Conservation (phyloP, 1,284 basidiomycete species). For the Cryptococcus depauperatus region DNA sequence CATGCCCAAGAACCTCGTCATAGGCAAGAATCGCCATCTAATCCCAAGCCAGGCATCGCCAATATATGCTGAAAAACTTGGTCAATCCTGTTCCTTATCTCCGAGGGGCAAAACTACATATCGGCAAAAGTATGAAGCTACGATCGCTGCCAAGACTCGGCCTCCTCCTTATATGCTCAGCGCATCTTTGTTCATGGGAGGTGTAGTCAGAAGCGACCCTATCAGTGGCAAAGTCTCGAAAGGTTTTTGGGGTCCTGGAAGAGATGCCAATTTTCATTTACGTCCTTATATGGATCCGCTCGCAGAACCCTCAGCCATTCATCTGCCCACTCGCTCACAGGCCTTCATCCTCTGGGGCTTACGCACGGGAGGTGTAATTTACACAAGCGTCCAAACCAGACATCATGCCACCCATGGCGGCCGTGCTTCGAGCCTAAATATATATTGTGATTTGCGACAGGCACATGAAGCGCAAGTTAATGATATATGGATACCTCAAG, state of each 20-base stretch:
- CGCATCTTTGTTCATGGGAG: constrained; percentile 31
- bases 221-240: constrained; percentile 40
- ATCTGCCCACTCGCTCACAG: constrained; percentile 29
- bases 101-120: constrained; percentile 27
- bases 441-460: constrained; percentile 18
- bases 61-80: background rate
- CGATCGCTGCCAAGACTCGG: constrained; percentile 32
- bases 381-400: constrained; percentile 34
- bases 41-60: constrained; percentile 8
- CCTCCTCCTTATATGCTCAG: constrained; percentile 35
- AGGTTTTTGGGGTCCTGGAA: constrained; percentile 41
- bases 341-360: constrained; percentile 38
- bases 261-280: constrained; percentile 39
- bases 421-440: constrained; percentile 32
- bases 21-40: constrained; percentile 28
- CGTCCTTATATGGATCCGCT: constrained; percentile 30
- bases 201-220: constrained; percentile 38
- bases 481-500: constrained; percentile 27
- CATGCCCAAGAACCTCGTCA: constrained; percentile 15
- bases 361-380: constrained; percentile 31
- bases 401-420: constrained; percentile 30
- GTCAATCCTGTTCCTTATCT: background rate
- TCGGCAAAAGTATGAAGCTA: constrained; percentile 37
- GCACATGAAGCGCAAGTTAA: constrained; percentile 30
- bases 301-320: constrained; percentile 22